phyloP scores from a whole-genome alignment of 2,329 filamentous ascomycete species.

The Pseudocercospora musae region DNA sequence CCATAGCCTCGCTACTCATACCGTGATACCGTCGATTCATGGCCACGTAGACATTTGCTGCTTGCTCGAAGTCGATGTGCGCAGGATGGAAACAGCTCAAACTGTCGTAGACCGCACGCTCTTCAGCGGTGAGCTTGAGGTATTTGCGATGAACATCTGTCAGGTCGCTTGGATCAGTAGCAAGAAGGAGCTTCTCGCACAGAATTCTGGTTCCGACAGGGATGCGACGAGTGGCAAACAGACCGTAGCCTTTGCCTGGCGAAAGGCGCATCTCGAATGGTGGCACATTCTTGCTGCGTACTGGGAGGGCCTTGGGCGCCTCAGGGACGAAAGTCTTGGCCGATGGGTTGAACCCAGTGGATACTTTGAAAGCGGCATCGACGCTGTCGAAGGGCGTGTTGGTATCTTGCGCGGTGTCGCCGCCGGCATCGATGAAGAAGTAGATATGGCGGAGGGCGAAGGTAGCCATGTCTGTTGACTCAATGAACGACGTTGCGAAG shows the following conservation, averaged over 20 bases:
- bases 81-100: constrained; percentile 19
- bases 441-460: constrained; percentile 16
- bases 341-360: not conserved
- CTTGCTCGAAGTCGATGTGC: constrained; percentile 22
- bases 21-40: not conserved
- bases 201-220: constrained; percentile 28
- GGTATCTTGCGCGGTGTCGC: not conserved
- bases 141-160: constrained; percentile 22
- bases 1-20: not conserved
- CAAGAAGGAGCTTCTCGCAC: constrained; percentile 24
- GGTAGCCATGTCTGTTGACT: not conserved
- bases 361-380: not conserved
- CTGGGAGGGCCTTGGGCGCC: not conserved
- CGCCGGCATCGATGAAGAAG: constrained; percentile 19
- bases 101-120: constrained; percentile 22
- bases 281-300: not conserved
- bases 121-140: constrained; percentile 13
- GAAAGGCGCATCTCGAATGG: constrained; percentile 20
- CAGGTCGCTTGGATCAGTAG: constrained; percentile 14
- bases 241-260: constrained; percentile 24
- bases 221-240: constrained; percentile 26
- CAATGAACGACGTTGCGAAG: not conserved
- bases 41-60: constrained; percentile 9
- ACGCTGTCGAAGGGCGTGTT: not conserved
- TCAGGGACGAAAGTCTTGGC: not conserved